Conservation (phyloP, 2,329 filamentous ascomycete genomes). For the Xylariaceae sp. region DNA sequence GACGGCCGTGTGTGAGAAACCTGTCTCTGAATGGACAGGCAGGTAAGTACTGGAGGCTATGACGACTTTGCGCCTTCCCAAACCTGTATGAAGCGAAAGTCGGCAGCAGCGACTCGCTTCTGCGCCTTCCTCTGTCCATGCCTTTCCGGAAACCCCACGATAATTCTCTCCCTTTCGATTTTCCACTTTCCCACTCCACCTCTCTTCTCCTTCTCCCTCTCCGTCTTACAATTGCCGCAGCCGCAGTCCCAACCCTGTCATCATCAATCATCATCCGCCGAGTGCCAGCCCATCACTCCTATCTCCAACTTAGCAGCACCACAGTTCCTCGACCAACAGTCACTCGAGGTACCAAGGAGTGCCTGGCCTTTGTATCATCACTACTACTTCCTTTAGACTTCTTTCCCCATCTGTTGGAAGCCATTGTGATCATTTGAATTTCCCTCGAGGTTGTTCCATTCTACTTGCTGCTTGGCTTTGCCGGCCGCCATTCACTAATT, state of each 20-base stretch:
- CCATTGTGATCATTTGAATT: neutral
- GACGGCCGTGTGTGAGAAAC: too few relatives aligned
- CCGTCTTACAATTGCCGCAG: neutral
- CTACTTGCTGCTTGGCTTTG: neutral
- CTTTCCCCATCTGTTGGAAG: neutral
- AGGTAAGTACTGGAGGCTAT: too few relatives aligned
- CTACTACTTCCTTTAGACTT: neutral
- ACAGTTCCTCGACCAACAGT: neutral
- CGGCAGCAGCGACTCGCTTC: too few relatives aligned
- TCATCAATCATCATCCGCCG: neutral
- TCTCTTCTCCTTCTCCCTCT: neutral
- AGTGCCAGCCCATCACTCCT: neutral
- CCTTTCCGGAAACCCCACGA: neutral
- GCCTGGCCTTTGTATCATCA: neutral
- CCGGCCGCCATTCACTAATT: neutral
- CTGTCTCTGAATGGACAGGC: too few relatives aligned
- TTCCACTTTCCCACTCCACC: neutral
- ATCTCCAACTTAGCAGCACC: neutral
- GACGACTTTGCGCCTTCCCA: too few relatives aligned
- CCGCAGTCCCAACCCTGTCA: neutral
- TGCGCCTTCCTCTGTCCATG: neutral
- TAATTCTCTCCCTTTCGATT: neutral
- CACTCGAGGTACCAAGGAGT: neutral
- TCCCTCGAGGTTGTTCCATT: neutral
- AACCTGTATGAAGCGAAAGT: neutral